Evolutionary conservation across 352 stramenopile species (phyloP).

Genomic region (Blastocystis sp.): DNA sequence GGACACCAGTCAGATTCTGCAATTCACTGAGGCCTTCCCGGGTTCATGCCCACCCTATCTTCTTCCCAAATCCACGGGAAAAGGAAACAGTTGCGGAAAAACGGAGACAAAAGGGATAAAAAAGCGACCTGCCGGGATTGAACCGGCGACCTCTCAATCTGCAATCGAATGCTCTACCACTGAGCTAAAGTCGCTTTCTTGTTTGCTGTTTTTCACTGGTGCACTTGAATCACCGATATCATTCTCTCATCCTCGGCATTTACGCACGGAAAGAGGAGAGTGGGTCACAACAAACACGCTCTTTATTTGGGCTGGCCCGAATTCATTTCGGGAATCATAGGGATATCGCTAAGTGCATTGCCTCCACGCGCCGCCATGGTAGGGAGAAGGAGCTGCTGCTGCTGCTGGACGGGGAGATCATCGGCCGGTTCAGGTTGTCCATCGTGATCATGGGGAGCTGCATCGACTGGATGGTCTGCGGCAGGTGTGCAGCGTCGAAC

Average conservation of each 20-base stretch:
- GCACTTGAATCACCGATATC: background rate
- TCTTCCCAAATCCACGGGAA: no score
- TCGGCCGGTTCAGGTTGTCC: background rate
- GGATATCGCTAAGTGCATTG: background rate
- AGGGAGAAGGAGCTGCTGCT: background rate
- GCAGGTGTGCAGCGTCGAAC: background rate
- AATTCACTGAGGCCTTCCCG: no score
- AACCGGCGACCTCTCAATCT: slow-evolving; percentile 69
- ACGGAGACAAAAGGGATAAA: background rate
- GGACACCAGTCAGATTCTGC: no score
- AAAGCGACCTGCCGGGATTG: slow-evolving; percentile 66
- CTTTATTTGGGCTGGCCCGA: background rate
- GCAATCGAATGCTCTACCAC: slow-evolving; percentile 69
- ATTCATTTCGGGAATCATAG: background rate
- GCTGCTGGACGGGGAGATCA: background rate
- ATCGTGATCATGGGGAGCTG: background rate
- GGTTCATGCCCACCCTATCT: no score
- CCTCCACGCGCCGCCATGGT: background rate
- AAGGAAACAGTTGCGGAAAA: background rate
- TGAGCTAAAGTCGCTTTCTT: slow-evolving; percentile 57
- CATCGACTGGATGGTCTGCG: background rate
- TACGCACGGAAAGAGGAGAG: background rate
- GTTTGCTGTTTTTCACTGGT: background rate
- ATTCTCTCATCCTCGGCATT: background rate
- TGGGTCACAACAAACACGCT: background rate